These are phyloP conservation scores for Termitomyces bulborhizus DNA, from an alignment of 768 basidiomycete genomes.

Conservation along the genomic window DNA sequence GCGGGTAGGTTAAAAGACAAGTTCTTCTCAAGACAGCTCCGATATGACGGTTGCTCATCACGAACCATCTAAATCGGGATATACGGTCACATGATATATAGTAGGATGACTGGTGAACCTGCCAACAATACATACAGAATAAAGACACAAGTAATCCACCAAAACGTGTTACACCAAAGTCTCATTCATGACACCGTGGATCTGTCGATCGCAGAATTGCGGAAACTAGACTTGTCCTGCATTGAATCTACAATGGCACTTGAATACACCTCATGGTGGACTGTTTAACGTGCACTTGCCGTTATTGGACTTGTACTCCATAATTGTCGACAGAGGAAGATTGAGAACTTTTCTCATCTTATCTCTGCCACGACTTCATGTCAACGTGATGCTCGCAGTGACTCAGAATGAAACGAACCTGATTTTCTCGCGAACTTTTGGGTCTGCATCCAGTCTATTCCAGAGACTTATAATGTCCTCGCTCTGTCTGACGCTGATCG, in stretches of 20 bases:
- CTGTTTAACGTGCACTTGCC: conserved; percentile 34
- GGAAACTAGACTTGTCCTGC: conserved; percentile 84
- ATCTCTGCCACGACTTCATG: conserved; percentile 44
- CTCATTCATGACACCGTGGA: conserved; percentile 21
- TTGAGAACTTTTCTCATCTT: conserved; percentile 71
- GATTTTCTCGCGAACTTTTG: conserved; percentile 73
- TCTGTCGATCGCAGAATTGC: conserved; percentile 54
- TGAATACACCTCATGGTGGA: neutral
- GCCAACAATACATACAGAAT: neutral
- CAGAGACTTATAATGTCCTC: conserved; percentile 94
- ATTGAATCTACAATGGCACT: conserved; percentile 57
- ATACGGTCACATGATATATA: neutral
- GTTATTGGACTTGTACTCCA: conserved; percentile 96
- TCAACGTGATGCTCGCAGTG: neutral
- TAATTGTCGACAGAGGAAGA: conserved; percentile 69
- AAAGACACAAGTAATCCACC: neutral
- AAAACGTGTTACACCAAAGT: neutral
- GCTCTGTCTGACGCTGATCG: conserved; percentile 86
- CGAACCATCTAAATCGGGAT: neutral
- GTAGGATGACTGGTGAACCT: neutral
- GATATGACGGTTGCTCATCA: conserved; percentile 5
- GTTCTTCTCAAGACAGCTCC: conserved; percentile 7
- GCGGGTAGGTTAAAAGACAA: conserved; percentile 4
- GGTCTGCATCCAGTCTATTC: conserved; percentile 80
- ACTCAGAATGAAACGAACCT: conserved; percentile 41